A percentile compares a stretch with the other conserved stretches of the same genome.
phyloP scores from a whole-genome alignment of 495 filamentous ascomycete species.

The Tuber magnatum region DNA sequence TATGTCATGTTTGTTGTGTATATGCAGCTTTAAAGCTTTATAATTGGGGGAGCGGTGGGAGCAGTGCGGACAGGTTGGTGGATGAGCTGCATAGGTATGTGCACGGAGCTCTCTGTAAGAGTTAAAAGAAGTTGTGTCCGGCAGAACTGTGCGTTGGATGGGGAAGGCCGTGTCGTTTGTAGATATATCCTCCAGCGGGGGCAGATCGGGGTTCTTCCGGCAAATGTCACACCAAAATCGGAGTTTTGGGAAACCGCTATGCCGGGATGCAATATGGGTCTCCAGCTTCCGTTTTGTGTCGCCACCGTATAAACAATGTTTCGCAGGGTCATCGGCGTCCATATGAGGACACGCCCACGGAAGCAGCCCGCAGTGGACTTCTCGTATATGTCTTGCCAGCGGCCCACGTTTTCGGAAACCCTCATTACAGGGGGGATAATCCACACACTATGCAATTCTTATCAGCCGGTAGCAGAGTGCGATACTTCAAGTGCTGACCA shows the following conservation, averaged over 20 bases:
- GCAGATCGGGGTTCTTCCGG: conserved; percentile 28
- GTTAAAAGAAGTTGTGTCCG: conserved; percentile 54
- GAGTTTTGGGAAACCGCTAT: conserved; percentile 50
- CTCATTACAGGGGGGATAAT: conserved; percentile 64
- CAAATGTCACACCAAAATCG: conserved; percentile 52
- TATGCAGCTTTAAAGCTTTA: conserved; percentile 56
- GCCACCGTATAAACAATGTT: conserved; percentile 61
- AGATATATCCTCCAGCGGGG: conserved; percentile 5
- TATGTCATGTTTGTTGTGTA: conserved; percentile 61
- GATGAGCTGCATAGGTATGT: conserved; percentile 65
- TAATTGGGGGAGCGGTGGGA: not conserved
- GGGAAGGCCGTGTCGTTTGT: not conserved
- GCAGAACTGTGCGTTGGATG: not conserved
- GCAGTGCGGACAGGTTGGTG: conserved; percentile 68
- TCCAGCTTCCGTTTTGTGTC: conserved; percentile 61
- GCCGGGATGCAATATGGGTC: conserved; percentile 62
- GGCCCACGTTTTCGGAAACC: conserved; percentile 85
- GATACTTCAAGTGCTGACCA: no score
- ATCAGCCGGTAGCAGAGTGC: no score
- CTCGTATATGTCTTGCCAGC: conserved; percentile 70
- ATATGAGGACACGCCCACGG: conserved; percentile 59
- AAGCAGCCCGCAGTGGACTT: conserved; percentile 60
- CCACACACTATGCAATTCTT: conserved; percentile 50
- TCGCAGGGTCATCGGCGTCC: conserved; percentile 50
- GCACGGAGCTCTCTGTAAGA: conserved; percentile 62